A percentile compares a stretch with the other conserved stretches of the same genome.
phyloP scores from a whole-genome alignment of 495 filamentous ascomycete genomes.

The Emericellopsis terricola region DNA sequence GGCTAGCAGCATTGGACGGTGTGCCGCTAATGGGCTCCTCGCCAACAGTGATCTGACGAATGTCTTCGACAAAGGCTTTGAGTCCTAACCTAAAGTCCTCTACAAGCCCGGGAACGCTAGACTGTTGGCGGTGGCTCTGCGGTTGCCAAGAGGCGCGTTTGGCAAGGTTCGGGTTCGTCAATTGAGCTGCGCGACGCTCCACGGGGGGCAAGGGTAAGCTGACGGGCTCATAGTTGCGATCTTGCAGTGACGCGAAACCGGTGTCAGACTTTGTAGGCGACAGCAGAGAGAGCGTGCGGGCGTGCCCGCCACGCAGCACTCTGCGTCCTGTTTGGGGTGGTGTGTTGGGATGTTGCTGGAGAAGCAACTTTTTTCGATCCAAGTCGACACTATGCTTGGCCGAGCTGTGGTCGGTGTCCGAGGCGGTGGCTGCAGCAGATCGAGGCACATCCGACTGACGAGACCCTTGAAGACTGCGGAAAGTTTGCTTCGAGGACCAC shows the following conservation, averaged over 20 bases:
- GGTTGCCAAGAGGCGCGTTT: conserved; percentile 32
- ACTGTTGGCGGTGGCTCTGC: conserved; percentile 13
- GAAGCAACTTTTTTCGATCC: conserved; percentile 40
- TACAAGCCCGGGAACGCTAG: conserved; percentile 56
- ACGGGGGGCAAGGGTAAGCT: conserved; percentile 3
- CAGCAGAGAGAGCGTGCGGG: conserved; percentile 3
- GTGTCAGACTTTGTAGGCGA: conserved; percentile 36
- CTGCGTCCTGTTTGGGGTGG: conserved; percentile 23
- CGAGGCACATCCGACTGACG: conserved; percentile 30
- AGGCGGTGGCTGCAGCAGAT: conserved; percentile 6
- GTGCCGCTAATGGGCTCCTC: conserved; percentile 63
- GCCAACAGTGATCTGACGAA: conserved; percentile 85
- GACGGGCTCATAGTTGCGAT: conserved; percentile 7
- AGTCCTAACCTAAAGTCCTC: conserved; percentile 76
- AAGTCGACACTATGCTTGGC: conserved; percentile 27
- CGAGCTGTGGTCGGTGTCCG: conserved; percentile 17
- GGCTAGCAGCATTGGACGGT: conserved; percentile 8
- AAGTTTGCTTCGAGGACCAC: conserved; percentile 59
- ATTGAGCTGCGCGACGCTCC: conserved; percentile 3
- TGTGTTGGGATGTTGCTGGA: conserved; percentile 31
- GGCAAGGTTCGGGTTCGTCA: conserved; percentile 7
- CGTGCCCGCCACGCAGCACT: conserved; percentile 10
- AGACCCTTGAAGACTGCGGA: conserved; percentile 54
- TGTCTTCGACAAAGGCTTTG: conserved; percentile 94
- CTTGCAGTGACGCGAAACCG: conserved; percentile 11